Evolutionary conservation across 2,329 filamentous ascomycete genomes (phyloP).

Genomic region (Amesomyces nigricolor): DNA sequence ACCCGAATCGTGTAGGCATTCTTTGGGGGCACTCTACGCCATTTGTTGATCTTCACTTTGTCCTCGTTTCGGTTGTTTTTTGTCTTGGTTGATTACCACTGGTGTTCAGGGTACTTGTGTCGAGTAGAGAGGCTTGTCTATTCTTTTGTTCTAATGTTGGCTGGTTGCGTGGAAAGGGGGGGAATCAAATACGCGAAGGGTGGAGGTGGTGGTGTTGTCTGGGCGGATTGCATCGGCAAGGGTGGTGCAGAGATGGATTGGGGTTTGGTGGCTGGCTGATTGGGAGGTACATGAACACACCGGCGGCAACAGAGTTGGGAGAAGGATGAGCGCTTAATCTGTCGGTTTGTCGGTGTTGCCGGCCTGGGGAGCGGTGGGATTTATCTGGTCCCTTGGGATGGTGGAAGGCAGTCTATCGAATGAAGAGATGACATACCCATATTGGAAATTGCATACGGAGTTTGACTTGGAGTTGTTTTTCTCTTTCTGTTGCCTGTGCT

Average conservation of each 20-base stretch:
- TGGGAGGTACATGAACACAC: no score
- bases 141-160: slow-evolving; percentile 6
- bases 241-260: no score
- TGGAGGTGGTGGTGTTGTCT: not conserved
- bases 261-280: no score
- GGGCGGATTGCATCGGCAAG: no score
- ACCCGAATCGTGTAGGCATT: slow-evolving; percentile 10
- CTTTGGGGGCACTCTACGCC: slow-evolving; percentile 2
- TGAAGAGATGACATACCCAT: slow-evolving; percentile 13
- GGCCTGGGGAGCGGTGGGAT: not conserved
- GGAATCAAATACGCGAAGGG: not conserved
- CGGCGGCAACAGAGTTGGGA: no score
- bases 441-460: no score
- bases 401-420: slow-evolving; percentile 8
- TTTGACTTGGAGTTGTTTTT: not conserved
- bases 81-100: not conserved
- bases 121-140: slow-evolving; percentile 15
- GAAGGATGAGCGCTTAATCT: no score
- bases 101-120: slow-evolving; percentile 14
- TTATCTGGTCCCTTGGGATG: not conserved
- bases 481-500: not conserved
- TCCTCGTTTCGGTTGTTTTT: not conserved
- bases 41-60: not conserved
- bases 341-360: no score
- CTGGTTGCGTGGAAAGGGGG: not conserved